Evolutionary conservation across 129 eudicot species (phyloP).

Genomic region (Smallanthus sonchifolius): DNA sequence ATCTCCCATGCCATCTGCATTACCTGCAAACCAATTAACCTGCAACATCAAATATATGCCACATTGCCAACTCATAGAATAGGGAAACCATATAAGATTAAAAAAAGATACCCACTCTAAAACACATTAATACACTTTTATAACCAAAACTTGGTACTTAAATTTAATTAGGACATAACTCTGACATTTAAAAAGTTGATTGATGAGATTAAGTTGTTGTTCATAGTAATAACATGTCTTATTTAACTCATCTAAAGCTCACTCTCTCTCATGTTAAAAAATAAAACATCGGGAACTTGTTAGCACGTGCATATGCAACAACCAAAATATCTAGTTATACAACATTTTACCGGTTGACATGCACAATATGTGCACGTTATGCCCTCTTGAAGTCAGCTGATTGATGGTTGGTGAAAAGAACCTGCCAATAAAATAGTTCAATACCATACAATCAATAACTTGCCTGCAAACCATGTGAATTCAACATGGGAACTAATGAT

Average conservation of each 20-base stretch:
- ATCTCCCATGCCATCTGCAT: conserved; percentile 78
- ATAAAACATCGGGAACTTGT: neutral
- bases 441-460: conserved; percentile 4
- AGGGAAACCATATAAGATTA: neutral
- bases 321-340: conserved; percentile 1
- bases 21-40: conserved; percentile 43
- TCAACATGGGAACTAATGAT: neutral
- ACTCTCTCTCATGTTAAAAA: neutral
- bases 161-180: no score
- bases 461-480: neutral
- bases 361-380: conserved; percentile 69
- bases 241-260: neutral
- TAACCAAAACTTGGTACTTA: neutral
- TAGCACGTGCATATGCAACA: neutral
- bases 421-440: conserved; percentile 45
- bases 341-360: conserved; percentile 74
- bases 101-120: neutral
- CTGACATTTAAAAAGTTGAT: neutral
- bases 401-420: conserved; percentile 85
- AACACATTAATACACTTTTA: neutral
- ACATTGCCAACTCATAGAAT: neutral
- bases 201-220: neutral
- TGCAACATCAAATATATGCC: neutral
- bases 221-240: neutral
- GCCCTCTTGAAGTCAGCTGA: conserved; percentile 62